Conservation (phyloP, 1,284 basidiomycete genomes). For the Heterobasidion occidentale region DNA sequence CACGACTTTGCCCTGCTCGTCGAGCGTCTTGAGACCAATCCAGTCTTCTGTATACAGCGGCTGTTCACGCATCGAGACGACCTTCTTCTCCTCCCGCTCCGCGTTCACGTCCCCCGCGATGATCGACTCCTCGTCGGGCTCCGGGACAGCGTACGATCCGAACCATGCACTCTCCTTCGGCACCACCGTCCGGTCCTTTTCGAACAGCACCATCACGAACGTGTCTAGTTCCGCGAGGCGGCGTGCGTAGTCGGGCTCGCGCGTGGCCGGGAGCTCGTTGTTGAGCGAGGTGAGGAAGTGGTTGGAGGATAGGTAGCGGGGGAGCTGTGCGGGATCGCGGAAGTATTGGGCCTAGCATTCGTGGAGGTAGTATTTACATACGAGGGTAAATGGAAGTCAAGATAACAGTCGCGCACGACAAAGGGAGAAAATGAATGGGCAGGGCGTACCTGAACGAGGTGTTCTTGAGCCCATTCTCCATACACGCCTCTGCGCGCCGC, state of each 20-base stretch:
- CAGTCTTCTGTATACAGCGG: slow-evolving; percentile 81
- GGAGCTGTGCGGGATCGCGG: slow-evolving; percentile 75
- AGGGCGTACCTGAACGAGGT: slow-evolving; percentile 66
- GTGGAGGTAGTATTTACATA: not conserved
- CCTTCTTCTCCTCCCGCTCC: slow-evolving; percentile 24
- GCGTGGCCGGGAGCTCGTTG: slow-evolving; percentile 48
- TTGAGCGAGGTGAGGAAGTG: slow-evolving; percentile 70
- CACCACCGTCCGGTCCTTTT: slow-evolving; percentile 68
- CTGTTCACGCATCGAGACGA: slow-evolving; percentile 72
- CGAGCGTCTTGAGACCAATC: slow-evolving; percentile 77
- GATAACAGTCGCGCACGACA: not conserved
- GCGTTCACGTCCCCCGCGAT: not conserved
- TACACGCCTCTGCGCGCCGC: slow-evolving; percentile 75
- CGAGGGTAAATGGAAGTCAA: no score
- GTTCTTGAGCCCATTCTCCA: slow-evolving; percentile 72
- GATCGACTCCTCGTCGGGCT: slow-evolving; percentile 3
- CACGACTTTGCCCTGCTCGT: slow-evolving; percentile 60
- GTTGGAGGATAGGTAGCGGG: slow-evolving; percentile 64
- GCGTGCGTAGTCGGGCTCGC: slow-evolving; percentile 53
- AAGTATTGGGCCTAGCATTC: slow-evolving; percentile 80
- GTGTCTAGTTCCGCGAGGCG: slow-evolving; percentile 53
- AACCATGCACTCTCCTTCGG: slow-evolving; percentile 86
- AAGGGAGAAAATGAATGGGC: not conserved
- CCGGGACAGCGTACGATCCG: slow-evolving; percentile 49
- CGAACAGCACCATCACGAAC: slow-evolving; percentile 62